Percentiles rank a stretch among this genome's conserved stretches.
phyloP scores from a whole-genome alignment of 176 grass and related monocot genomes.

The Tillandsia leiboldiana region DNA sequence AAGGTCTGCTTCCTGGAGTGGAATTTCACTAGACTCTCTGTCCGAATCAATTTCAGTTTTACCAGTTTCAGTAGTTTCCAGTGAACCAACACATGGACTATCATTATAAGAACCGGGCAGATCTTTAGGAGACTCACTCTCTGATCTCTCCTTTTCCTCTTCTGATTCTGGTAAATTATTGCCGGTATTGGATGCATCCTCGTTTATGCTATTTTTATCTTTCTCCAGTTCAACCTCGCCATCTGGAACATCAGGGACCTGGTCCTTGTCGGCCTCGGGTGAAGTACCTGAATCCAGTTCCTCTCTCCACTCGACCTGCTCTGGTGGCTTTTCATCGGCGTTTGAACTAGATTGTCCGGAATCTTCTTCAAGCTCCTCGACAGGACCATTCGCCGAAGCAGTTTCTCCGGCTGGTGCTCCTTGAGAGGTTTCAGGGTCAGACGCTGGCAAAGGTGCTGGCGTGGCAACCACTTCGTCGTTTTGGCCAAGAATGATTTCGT shows the following conservation, averaged over 20 bases:
- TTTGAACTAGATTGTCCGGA: background rate
- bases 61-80: slow-evolving; percentile 1
- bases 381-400: slow-evolving; percentile 5
- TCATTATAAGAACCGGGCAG: background rate
- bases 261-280: background rate
- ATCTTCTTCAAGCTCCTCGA: slow-evolving; percentile 2
- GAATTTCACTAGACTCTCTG: background rate
- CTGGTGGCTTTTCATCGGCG: background rate
- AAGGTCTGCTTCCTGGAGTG: slow-evolving; percentile 6
- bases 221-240: slow-evolving; percentile 2
- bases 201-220: background rate
- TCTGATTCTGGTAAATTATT: background rate
- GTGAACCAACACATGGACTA: background rate
- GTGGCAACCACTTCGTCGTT: slow-evolving; percentile 23
- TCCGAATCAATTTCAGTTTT: background rate
- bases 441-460: slow-evolving; percentile 8
- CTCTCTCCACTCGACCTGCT: slow-evolving; percentile 18
- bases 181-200: background rate
- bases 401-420: background rate
- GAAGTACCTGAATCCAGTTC: background rate
- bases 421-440: background rate
- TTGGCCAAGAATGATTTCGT: slow-evolving; percentile 24
- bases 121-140: background rate
- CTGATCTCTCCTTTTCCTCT: background rate
- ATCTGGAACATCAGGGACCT: slow-evolving; percentile 4